Percentiles rank a stretch among this genome's conserved stretches.
Conservation (phyloP, 2,329 filamentous ascomycete genomes). For the Bertia moriformis region DNA sequence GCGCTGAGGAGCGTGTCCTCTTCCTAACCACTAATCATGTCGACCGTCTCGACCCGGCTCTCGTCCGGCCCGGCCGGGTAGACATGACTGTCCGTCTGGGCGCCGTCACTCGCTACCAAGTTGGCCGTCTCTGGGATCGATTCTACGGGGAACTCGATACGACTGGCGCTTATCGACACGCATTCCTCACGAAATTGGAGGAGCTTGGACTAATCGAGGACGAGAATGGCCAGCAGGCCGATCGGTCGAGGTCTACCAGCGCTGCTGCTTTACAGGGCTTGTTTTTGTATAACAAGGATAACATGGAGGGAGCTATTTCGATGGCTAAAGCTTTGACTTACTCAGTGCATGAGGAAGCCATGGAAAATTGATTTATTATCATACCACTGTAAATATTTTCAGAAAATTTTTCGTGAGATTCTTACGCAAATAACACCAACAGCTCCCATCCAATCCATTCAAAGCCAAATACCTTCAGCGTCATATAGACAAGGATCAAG, state of each 20-base stretch:
- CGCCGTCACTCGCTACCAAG: constrained; percentile 49
- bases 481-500: too few relatives aligned
- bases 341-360: not conserved
- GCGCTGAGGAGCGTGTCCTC: constrained; percentile 53
- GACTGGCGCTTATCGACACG: constrained; percentile 4
- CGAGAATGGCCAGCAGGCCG: constrained; percentile 3
- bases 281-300: constrained; percentile 55
- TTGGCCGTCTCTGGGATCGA: constrained; percentile 48
- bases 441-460: too few relatives aligned
- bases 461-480: too few relatives aligned
- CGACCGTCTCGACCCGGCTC: constrained; percentile 47
- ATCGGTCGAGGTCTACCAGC: constrained; percentile 18
- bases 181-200: constrained; percentile 4
- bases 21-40: constrained; percentile 59
- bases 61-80: constrained; percentile 51
- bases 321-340: constrained; percentile 15
- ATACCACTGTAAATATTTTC: not conserved
- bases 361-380: too few relatives aligned
- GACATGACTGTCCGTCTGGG: constrained; percentile 55
- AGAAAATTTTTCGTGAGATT: too few relatives aligned
- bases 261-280: constrained; percentile 52
- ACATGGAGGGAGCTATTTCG: constrained; percentile 44
- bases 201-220: not conserved
- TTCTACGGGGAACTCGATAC: constrained; percentile 39
- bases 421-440: too few relatives aligned